Evolutionary conservation across 495 filamentous ascomycete species (phyloP).

Genomic region (Hypoxylon fragiforme): DNA sequence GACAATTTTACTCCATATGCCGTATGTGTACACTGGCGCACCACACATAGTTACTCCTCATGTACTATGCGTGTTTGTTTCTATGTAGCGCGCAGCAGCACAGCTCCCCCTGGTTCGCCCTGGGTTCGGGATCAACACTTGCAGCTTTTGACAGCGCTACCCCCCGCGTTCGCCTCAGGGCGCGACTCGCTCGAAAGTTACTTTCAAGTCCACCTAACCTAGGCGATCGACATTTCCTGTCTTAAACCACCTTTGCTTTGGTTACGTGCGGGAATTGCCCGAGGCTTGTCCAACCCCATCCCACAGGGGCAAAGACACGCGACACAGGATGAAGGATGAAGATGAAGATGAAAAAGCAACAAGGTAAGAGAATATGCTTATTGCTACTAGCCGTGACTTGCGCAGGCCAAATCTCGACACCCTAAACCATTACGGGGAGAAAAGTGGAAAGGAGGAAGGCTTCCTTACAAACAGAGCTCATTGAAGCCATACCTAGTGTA

Average conservation of each 20-base stretch:
- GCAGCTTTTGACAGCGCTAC: slow-evolving; percentile 34
- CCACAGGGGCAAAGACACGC: slow-evolving; percentile 19
- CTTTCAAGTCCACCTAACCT: too few species aligned
- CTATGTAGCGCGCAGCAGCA: slow-evolving; percentile 3
- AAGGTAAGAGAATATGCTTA: slow-evolving; percentile 11
- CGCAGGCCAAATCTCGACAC: slow-evolving; percentile 21
- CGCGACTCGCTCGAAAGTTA: too few species aligned
- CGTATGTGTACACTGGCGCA: too few species aligned
- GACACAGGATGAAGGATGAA: too few species aligned
- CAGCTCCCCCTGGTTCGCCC: slow-evolving; percentile 13
- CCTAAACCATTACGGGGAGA: slow-evolving; percentile 16
- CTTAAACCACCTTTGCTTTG: background rate
- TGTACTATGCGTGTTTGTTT: slow-evolving; percentile 1
- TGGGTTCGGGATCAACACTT: slow-evolving; percentile 34
- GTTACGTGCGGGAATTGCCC: too few species aligned
- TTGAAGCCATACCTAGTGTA: background rate
- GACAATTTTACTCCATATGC: slow-evolving; percentile 23
- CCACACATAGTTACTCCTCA: too few species aligned
- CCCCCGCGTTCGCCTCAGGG: slow-evolving; percentile 22
- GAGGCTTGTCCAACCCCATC: too few species aligned
- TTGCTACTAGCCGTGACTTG: slow-evolving; percentile 24
- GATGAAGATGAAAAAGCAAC: too few species aligned
- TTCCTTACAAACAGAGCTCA: slow-evolving; percentile 11
- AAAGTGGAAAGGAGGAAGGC: slow-evolving; percentile 6
- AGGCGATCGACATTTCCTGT: too few species aligned